Conservation (phyloP, 2,329 filamentous ascomycete genomes). For the Rugonectria rugulosa region DNA sequence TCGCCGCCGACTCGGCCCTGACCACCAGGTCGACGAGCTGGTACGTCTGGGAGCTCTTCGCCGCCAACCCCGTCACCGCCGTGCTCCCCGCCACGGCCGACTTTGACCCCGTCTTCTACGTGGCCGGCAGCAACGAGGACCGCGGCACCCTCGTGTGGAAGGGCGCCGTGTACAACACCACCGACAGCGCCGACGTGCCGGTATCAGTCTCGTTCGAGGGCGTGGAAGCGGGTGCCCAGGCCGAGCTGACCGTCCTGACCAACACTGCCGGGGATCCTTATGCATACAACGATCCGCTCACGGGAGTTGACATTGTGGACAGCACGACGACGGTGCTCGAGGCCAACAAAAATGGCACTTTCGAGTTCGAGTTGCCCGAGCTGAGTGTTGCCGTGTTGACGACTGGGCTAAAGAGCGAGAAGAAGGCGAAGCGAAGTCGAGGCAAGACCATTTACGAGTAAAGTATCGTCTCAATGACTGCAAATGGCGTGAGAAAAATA, state of each 20-base stretch:
- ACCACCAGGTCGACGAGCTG: constrained; percentile 60
- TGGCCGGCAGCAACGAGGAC: constrained; percentile 54
- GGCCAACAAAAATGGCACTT: constrained; percentile 55
- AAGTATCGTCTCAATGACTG: not conserved
- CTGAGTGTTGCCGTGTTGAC: constrained; percentile 65
- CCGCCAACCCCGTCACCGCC: constrained; percentile 52
- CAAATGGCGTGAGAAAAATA: no score
- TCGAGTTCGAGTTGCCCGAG: constrained; percentile 61
- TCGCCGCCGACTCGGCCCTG: constrained; percentile 55
- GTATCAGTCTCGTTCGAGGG: constrained; percentile 56
- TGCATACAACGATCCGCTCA: constrained; percentile 52
- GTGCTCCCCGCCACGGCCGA: constrained; percentile 53
- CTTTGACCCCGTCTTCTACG: constrained; percentile 58
- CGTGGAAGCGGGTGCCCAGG: constrained; percentile 47
- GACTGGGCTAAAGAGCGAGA: constrained; percentile 36
- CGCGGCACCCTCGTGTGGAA: constrained; percentile 57
- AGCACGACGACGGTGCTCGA: constrained; percentile 47
- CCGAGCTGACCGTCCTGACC: constrained; percentile 54
- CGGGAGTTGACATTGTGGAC: constrained; percentile 58
- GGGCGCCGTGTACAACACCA: constrained; percentile 61
- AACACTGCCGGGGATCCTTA: constrained; percentile 51
- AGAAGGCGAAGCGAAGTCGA: constrained; percentile 8
- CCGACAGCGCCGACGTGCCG: constrained; percentile 52
- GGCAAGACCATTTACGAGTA: constrained; percentile 7
- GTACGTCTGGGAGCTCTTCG: constrained; percentile 59